A percentile compares a stretch with the other conserved stretches of the same genome.
Conservation (phyloP, 768 basidiomycete species). For the Antrodiella citrinella region DNA sequence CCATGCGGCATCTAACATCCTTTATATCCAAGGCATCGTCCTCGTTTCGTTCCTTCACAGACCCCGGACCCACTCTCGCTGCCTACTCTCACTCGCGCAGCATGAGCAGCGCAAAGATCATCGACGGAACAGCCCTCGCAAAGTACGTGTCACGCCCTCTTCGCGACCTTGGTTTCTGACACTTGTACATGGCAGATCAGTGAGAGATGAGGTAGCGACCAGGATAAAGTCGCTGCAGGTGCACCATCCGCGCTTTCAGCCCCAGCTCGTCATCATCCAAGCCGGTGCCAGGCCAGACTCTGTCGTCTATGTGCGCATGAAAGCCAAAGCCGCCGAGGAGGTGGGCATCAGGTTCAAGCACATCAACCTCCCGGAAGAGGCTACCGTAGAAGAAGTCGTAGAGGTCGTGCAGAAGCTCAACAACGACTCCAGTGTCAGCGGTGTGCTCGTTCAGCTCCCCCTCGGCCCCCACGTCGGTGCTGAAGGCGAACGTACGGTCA, state of each 20-base stretch:
- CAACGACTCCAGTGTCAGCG: slow-evolving; percentile 70
- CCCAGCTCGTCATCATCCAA: slow-evolving; percentile 88
- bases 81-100: slow-evolving; percentile 4
- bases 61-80: neutral
- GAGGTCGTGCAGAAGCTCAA: slow-evolving; percentile 76
- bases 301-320: slow-evolving; percentile 92
- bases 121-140: slow-evolving; percentile 80
- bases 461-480: slow-evolving; percentile 74
- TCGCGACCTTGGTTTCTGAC: slow-evolving; percentile 1
- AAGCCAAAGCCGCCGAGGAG: slow-evolving; percentile 90
- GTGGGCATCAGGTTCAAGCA: slow-evolving; percentile 86
- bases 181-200: slow-evolving; percentile 41
- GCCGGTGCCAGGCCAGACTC: slow-evolving; percentile 92
- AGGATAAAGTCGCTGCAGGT: slow-evolving; percentile 58
- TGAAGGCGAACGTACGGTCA: slow-evolving; percentile 82
- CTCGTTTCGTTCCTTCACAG: neutral
- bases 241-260: slow-evolving; percentile 80
- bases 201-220: slow-evolving; percentile 69
- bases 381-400: slow-evolving; percentile 70
- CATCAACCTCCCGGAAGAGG: slow-evolving; percentile 59
- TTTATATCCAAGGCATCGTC: neutral
- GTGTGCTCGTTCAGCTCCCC: slow-evolving; percentile 93
- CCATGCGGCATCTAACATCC: neutral
- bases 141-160: slow-evolving; percentile 45
- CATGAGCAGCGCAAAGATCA: slow-evolving; percentile 41